Base-by-base conservation (phyloP, 163 green algal genomes). In the Scenedesmus sp. region DNA sequence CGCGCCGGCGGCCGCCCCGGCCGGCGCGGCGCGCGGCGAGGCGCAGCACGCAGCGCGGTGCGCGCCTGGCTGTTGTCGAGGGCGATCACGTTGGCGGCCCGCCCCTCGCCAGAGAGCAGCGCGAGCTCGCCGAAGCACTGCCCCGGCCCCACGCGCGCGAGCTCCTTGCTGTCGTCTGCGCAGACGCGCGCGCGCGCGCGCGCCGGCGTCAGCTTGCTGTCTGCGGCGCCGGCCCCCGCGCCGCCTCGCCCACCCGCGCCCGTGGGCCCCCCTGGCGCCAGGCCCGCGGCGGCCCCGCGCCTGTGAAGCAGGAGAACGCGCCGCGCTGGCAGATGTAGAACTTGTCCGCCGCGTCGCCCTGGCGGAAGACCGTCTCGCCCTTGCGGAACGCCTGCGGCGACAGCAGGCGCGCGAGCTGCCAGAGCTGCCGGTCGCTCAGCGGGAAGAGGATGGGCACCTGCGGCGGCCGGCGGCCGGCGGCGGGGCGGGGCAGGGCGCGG, bases 301-400 rank as follows among this genome's bases (percentile, higher is more conserved):
- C 71, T 17, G 87, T 87, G 69, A 87, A 91, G 60, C 86, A 89
- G 50, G 74, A 89, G 85, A 97, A 97, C 13, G 64, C 78, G 10
- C 94, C 94, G 17, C 92, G 84, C 77, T 97, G 85, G n/a, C 97
- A 90, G 63, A 98, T 89, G 72, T 96, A 98, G 64, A 98, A 98
- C 14, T 72, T 87, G 77, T 97, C 89, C 1, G 91, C 94, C 50
- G 65, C 60, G 34, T 97, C 94, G 18, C 92, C 93, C 77, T 94
- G 84, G 9, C 71, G 71, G 84, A 97, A 97, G 67, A 98, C 87
- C 4, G 90, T 65, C 50, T 96, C 77, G 29, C 89, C 91, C 10
- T 87, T 81, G 15, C 31, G 31, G 33, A 94, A 87, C 7, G 60
- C 67, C 5, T 78, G 58, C 4, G 60, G 81, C 36, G 75, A n/a